These are phyloP conservation scores for Collybia nuda DNA, from an alignment of 768 basidiomycete species.

Conservation along the genomic window DNA sequence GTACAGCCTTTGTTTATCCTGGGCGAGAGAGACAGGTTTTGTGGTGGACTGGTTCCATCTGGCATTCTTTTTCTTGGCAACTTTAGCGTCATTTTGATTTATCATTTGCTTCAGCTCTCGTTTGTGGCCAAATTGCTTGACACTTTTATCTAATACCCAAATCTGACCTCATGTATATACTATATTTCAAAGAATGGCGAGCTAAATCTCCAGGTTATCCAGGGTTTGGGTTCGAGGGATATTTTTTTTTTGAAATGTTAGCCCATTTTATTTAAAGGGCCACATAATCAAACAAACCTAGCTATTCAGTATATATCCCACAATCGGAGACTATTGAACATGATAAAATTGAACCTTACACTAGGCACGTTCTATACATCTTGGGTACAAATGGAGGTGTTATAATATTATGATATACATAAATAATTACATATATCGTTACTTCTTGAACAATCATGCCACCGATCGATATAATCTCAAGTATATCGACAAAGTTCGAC, in stretches of 20 bases:
- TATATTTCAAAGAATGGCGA: not conserved
- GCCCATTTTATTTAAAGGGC: too few relatives aligned
- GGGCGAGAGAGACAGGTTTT: conserved; percentile 12
- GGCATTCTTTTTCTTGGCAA: conserved; percentile 16
- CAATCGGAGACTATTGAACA: too few relatives aligned
- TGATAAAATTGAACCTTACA: too few relatives aligned
- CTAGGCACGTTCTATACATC: too few relatives aligned
- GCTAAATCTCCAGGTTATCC: not conserved
- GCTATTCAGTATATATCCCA: too few relatives aligned
- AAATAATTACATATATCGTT: too few relatives aligned
- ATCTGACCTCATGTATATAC: not conserved
- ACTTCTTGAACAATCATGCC: conserved; percentile 25
- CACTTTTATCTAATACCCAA: conserved; percentile 3
- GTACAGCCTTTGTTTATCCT: conserved; percentile 3
- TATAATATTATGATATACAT: too few relatives aligned
- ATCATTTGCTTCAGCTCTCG: not conserved
- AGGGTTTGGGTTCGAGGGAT: not conserved
- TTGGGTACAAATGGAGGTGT: too few relatives aligned
- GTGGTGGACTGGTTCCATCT: conserved; percentile 26
- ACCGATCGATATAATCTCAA: conserved; percentile 52
- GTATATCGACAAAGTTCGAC: conserved; percentile 55
- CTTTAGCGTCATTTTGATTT: not conserved
- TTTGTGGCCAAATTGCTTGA: not conserved
- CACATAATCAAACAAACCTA: too few relatives aligned
- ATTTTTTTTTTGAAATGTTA: not conserved